Percentiles rank a stretch among this genome's conserved stretches.
Conservation (phyloP, 1,284 basidiomycete species). For the Marasmius oreades region DNA sequence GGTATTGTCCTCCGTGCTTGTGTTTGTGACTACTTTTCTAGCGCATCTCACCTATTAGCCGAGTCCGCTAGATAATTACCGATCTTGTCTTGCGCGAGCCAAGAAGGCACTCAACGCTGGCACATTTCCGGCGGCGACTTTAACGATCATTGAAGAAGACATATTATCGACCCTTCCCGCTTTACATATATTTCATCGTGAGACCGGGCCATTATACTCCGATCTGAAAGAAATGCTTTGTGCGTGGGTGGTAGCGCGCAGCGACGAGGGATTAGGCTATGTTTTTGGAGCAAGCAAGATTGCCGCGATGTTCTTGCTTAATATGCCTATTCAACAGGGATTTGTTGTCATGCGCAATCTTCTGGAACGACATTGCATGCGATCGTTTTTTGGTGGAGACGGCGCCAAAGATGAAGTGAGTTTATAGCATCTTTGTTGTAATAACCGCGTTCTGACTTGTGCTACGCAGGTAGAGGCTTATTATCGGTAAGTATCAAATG, state of each 20-base stretch:
- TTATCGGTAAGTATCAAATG: slow-evolving; percentile 40
- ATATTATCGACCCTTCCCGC: slow-evolving; percentile 78
- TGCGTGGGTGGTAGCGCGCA: slow-evolving; percentile 89
- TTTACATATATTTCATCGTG: slow-evolving; percentile 82
- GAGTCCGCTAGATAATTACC: slow-evolving; percentile 64
- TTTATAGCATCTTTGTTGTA: slow-evolving; percentile 13
- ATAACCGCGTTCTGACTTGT: slow-evolving; percentile 24
- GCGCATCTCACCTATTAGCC: slow-evolving; percentile 8
- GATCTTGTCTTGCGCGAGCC: slow-evolving; percentile 69
- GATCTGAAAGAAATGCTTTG: slow-evolving; percentile 87
- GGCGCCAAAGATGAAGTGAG: slow-evolving; percentile 77
- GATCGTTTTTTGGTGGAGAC: slow-evolving; percentile 80
- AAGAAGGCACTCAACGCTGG: slow-evolving; percentile 67
- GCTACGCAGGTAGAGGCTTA: slow-evolving; percentile 71
- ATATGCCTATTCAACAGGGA: slow-evolving; percentile 75
- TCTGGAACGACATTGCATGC: slow-evolving; percentile 80
- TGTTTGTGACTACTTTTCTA: slow-evolving; percentile 12
- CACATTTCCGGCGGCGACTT: slow-evolving; percentile 69
- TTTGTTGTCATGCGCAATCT: slow-evolving; percentile 90
- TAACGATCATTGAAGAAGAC: slow-evolving; percentile 79
- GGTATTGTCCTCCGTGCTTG: slow-evolving; percentile 42
- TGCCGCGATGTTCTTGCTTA: slow-evolving; percentile 88
- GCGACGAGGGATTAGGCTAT: slow-evolving; percentile 86
- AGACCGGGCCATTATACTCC: slow-evolving; percentile 78
- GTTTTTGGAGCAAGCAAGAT: slow-evolving; percentile 66